These are phyloP conservation scores for Clavispora vitiphila DNA, from an alignment of 805 yeast genomes.

Conservation along the genomic window DNA sequence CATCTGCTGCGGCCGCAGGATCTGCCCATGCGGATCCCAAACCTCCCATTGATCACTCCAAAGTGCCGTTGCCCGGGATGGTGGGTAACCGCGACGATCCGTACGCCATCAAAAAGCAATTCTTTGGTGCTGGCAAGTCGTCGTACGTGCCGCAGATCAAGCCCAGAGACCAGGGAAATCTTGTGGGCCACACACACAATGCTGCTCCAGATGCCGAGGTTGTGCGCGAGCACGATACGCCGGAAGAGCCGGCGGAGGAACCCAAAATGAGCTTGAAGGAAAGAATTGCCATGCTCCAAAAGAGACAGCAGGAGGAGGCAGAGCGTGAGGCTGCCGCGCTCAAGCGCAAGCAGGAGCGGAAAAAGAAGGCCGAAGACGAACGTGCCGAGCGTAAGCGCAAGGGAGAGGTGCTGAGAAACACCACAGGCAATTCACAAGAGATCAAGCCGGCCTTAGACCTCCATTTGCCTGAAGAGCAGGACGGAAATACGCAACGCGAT, in stretches of 20 bases:
- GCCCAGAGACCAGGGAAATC: constrained; percentile 34
- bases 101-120: constrained; percentile 49
- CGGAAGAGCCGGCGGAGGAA: constrained; percentile 44
- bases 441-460: not conserved
- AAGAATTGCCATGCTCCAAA: constrained; percentile 77
- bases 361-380: constrained; percentile 33
- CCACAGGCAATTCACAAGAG: not conserved
- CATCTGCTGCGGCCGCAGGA: no score
- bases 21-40: no score
- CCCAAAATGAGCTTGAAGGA: constrained; percentile 84
- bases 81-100: constrained; percentile 36
- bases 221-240: constrained; percentile 8
- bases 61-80: constrained; percentile 16
- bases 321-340: constrained; percentile 61
- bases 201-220: constrained; percentile 18
- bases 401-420: constrained; percentile 1
- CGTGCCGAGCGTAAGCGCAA: constrained; percentile 1
- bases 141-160: constrained; percentile 51
- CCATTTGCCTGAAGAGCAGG: no score
- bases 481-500: no score
- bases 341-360: constrained; percentile 47
- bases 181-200: constrained; percentile 26
- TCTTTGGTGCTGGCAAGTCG: constrained; percentile 52
- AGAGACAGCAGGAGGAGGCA: constrained; percentile 75
- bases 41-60: not conserved